phyloP scores from a whole-genome alignment of 805 yeast species.

The Wickerhamomyces queroliae region DNA sequence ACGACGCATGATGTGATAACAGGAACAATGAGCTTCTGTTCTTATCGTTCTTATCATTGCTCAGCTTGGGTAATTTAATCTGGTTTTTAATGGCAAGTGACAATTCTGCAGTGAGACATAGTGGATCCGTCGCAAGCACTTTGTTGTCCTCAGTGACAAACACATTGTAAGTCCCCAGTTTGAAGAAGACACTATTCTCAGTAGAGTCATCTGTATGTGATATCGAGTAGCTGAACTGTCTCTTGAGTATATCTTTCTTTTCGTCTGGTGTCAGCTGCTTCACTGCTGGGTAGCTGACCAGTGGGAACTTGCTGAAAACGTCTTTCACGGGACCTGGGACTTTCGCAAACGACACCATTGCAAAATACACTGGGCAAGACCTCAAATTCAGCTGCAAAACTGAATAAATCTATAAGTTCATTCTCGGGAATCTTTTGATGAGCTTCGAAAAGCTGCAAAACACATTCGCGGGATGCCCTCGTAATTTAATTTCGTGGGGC shows the following conservation, averaged over 20 bases:
- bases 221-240: constrained; percentile 20
- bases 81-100: constrained; percentile 39
- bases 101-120: constrained; percentile 42
- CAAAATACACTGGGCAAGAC: background rate
- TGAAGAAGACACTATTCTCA: constrained; percentile 29
- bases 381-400: background rate
- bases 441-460: background rate
- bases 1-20: constrained; percentile 44
- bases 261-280: constrained; percentile 23
- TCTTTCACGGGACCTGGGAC: constrained; percentile 38
- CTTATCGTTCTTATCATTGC: constrained; percentile 9
- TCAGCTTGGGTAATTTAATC: constrained; percentile 33
- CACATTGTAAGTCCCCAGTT: constrained; percentile 49
- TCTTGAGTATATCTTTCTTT: constrained; percentile 15
- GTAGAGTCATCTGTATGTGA: constrained; percentile 5
- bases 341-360: constrained; percentile 3
- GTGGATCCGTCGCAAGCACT: constrained; percentile 52
- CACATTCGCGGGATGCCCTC: too few species aligned
- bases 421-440: background rate
- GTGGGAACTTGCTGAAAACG: constrained; percentile 48
- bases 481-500: too few species aligned
- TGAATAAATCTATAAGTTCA: background rate
- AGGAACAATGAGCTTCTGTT: constrained; percentile 32
- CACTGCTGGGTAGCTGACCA: constrained; percentile 34
- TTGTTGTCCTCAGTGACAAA: constrained; percentile 23